phyloP scores from a whole-genome alignment of 2,329 filamentous ascomycete species.

The Sclerotinia minor region DNA sequence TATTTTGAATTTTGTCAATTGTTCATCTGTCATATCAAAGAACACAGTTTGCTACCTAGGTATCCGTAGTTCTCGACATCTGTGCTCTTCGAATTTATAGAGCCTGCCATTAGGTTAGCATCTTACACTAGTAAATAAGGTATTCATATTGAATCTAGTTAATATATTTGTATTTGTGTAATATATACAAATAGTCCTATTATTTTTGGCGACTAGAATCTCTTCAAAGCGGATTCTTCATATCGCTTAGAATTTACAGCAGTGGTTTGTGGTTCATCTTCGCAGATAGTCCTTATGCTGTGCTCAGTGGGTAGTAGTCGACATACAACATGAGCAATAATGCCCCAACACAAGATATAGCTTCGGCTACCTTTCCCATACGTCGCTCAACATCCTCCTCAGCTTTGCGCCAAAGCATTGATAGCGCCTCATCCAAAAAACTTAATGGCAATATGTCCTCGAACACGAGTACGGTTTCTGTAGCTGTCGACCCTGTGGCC shows the following conservation, averaged over 20 bases:
- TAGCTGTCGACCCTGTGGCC: slow-evolving; percentile 86
- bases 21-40: slow-evolving; percentile 15
- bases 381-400: slow-evolving; percentile 26
- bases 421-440: slow-evolving; percentile 22
- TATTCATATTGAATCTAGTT: slow-evolving; percentile 7
- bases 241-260: slow-evolving; percentile 1
- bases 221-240: not conserved
- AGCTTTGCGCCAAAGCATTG: slow-evolving; percentile 22
- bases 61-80: slow-evolving; percentile 23
- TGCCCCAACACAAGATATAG: slow-evolving; percentile 31
- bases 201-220: not conserved
- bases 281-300: slow-evolving; percentile 21
- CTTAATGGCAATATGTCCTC: slow-evolving; percentile 33
- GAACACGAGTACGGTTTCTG: slow-evolving; percentile 55
- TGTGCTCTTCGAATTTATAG: slow-evolving; percentile 16
- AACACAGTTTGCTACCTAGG: slow-evolving; percentile 18
- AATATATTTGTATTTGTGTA: not conserved
- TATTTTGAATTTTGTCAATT: not conserved
- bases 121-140: not conserved
- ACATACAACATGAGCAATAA: slow-evolving; percentile 39
- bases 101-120: slow-evolving; percentile 6
- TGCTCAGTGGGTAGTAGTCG: slow-evolving; percentile 26
- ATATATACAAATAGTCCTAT: not conserved
- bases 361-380: slow-evolving; percentile 28
- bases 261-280: slow-evolving; percentile 2